Percentiles rank a stretch among this genome's conserved stretches.
phyloP scores from a whole-genome alignment of 2,329 filamentous ascomycete genomes.

The Trichophaea hybrida region DNA sequence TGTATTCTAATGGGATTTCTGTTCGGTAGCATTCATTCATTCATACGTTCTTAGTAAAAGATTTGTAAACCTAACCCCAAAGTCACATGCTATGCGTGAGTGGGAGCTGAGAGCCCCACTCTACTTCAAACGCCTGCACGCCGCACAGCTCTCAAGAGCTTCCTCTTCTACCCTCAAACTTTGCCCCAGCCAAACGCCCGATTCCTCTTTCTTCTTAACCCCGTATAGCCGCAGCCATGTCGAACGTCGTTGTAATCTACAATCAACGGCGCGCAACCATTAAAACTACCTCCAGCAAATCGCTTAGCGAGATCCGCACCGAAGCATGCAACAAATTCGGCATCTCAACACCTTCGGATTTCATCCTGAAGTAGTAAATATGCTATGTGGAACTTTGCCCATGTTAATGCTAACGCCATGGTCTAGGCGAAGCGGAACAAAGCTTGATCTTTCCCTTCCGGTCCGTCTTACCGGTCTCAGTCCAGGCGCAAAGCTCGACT shows the following conservation, averaged over 20 bases:
- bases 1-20: too few species aligned
- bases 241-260: slow-evolving; percentile 75
- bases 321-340: slow-evolving; percentile 78
- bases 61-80: too few species aligned
- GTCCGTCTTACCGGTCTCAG: slow-evolving; percentile 70
- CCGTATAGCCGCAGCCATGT: slow-evolving; percentile 37
- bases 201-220: too few species aligned
- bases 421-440: slow-evolving; percentile 63
- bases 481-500: slow-evolving; percentile 79
- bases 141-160: too few species aligned
- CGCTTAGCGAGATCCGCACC: slow-evolving; percentile 69
- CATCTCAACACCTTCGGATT: slow-evolving; percentile 51
- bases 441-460: slow-evolving; percentile 69
- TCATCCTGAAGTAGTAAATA: slow-evolving; percentile 57
- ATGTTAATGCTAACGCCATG: slow-evolving; percentile 19
- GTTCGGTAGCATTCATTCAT: too few species aligned
- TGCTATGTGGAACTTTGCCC: background rate
- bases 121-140: too few species aligned
- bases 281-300: slow-evolving; percentile 69
- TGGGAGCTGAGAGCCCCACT: too few species aligned
- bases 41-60: too few species aligned
- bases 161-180: too few species aligned
- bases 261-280: slow-evolving; percentile 63
- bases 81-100: too few species aligned
- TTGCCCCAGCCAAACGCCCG: too few species aligned